Percentiles rank a stretch among this genome's conserved stretches.
Conservation (phyloP, 106 monocot genomes). For the Dendrobium nobile region DNA sequence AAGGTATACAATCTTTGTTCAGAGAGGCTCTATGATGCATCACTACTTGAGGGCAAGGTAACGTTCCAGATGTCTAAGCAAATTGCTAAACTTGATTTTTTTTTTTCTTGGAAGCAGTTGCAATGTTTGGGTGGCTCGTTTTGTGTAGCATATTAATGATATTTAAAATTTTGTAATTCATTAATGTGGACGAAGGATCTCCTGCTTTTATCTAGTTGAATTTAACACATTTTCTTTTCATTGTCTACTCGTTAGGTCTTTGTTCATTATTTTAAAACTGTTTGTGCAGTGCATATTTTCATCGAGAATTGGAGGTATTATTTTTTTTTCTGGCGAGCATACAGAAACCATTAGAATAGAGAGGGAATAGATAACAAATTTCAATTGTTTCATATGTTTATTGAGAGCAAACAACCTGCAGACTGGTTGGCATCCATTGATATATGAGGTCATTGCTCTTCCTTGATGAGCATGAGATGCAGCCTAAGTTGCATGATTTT, state of each 20-base stretch:
- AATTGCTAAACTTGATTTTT: not conserved
- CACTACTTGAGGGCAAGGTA: slow-evolving; percentile 82
- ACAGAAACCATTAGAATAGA: not conserved
- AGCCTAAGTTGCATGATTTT: too few species aligned
- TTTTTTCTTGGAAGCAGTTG: not conserved
- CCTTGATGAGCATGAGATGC: too few species aligned
- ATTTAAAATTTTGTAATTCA: not conserved
- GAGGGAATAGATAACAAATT: not conserved
- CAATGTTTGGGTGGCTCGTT: not conserved
- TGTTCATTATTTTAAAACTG: not conserved
- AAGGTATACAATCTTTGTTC: slow-evolving; percentile 89
- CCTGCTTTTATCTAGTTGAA: not conserved
- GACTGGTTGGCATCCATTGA: too few species aligned
- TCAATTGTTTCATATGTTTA: too few species aligned
- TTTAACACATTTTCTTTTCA: not conserved
- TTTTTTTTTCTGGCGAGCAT: not conserved
- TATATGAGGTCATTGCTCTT: too few species aligned
- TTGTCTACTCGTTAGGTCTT: not conserved
- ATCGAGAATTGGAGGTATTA: not conserved
- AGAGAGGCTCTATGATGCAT: slow-evolving; percentile 82
- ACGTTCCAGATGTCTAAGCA: not conserved
- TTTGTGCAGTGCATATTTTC: not conserved
- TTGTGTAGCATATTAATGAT: not conserved
- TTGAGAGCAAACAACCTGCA: too few species aligned
- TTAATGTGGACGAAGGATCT: slow-evolving; percentile 4